A percentile compares a stretch with the other conserved stretches of the same genome.
These are phyloP conservation scores for Fusarium beomiforme DNA, from an alignment of 2,329 filamentous ascomycete species.

Conservation along the genomic window DNA sequence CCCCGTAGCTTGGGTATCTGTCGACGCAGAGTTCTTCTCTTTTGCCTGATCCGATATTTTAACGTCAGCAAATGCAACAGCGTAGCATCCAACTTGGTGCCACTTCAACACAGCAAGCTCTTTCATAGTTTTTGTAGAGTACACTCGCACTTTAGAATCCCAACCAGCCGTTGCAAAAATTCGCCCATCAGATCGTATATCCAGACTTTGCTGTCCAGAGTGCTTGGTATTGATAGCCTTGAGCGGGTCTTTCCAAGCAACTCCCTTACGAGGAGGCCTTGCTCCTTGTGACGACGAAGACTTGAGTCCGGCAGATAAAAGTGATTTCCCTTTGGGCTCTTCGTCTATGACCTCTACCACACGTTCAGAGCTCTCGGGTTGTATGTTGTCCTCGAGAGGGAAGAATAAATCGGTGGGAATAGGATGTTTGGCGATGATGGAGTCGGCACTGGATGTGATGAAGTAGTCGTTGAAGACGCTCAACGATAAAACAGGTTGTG, in stretches of 20 bases:
- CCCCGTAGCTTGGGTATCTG: background rate
- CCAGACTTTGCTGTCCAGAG: constrained; percentile 85
- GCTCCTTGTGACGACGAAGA: background rate
- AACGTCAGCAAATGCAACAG: constrained; percentile 74
- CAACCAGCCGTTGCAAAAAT: constrained; percentile 93
- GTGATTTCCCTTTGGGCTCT: constrained; percentile 22
- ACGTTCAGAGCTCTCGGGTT: constrained; percentile 22
- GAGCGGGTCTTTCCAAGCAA: constrained; percentile 59
- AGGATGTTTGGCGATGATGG: constrained; percentile 79
- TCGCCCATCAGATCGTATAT: constrained; percentile 80
- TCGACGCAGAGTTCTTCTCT: background rate
- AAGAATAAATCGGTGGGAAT: constrained; percentile 55
- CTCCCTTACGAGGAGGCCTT: constrained; percentile 25
- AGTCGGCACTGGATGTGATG: constrained; percentile 85
- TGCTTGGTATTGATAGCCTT: constrained; percentile 82
- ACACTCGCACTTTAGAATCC: constrained; percentile 85
- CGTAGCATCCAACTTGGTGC: constrained; percentile 90
- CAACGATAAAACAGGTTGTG: constrained; percentile 84
- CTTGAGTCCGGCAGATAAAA: constrained; percentile 40
- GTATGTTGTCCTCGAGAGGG: constrained; percentile 3
- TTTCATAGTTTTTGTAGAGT: constrained; percentile 80
- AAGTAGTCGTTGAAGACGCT: constrained; percentile 68
- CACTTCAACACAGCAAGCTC: constrained; percentile 94
- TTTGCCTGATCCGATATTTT: constrained; percentile 8
- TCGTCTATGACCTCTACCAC: constrained; percentile 43